phyloP scores from a whole-genome alignment of 805 yeast genomes.

The Saccharomycodes ludwigii region DNA sequence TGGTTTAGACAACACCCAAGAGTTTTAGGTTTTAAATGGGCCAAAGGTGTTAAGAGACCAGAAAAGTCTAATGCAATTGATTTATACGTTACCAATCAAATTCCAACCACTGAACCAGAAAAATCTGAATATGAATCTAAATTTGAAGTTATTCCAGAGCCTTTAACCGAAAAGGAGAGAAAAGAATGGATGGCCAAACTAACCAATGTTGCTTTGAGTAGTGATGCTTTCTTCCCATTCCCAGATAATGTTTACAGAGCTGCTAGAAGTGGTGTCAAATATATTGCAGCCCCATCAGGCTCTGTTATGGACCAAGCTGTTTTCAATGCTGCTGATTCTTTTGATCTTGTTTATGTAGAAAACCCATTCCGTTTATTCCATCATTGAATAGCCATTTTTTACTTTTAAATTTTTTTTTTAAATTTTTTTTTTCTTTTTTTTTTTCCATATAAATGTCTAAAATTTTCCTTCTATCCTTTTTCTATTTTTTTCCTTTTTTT shows the following conservation, averaged over 20 bases:
- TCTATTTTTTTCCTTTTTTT: too few relatives aligned
- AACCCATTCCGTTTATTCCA: slow-evolving; percentile 97
- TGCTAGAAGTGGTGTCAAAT: slow-evolving; percentile 91
- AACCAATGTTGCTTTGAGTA: slow-evolving; percentile 78
- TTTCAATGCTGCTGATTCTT: slow-evolving; percentile 87
- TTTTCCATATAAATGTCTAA: too few relatives aligned
- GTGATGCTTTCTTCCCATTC: slow-evolving; percentile 99
- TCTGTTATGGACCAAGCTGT: slow-evolving; percentile 97
- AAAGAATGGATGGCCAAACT: slow-evolving; percentile 74
- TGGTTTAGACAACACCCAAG: slow-evolving; percentile 98
- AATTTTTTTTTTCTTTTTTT: too few relatives aligned
- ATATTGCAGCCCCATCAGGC: slow-evolving; percentile 93
- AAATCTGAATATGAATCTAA: slow-evolving; percentile 83
- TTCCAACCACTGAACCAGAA: slow-evolving; percentile 88
- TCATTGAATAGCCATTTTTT: slow-evolving; percentile 59
- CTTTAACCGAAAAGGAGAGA: slow-evolving; percentile 74
- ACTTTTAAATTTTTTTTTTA: too few relatives aligned
- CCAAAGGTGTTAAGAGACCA: slow-evolving; percentile 95
- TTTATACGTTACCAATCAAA: slow-evolving; percentile 80
- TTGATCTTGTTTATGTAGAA: slow-evolving; percentile 84
- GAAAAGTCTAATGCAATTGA: slow-evolving; percentile 98
- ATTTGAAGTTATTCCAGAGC: slow-evolving; percentile 73
- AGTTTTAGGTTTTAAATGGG: slow-evolving; percentile 91
- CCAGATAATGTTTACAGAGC: slow-evolving; percentile 98
- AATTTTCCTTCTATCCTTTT: too few relatives aligned